Percentiles rank a stretch among this genome's conserved stretches.
Conservation (phyloP, 225 moss, liverwort and hornwort genomes). For the Thuidium tamariscinum region DNA sequence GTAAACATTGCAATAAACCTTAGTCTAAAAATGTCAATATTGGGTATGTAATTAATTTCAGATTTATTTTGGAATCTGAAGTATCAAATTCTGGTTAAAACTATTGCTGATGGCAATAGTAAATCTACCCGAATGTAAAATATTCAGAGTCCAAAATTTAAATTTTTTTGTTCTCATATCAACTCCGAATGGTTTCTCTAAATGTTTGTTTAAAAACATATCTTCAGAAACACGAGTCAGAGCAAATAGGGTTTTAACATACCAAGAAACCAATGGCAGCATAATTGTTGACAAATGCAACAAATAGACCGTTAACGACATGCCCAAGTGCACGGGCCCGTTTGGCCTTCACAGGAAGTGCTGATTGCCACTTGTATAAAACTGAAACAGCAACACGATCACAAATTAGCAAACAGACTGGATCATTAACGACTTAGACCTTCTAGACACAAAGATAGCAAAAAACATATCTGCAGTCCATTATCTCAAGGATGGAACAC, state of each 20-base stretch:
- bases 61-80: not conserved
- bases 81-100: not conserved
- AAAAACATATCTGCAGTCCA: not conserved
- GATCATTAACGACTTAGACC: not conserved
- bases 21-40: not conserved
- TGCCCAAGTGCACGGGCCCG: conserved; percentile 22
- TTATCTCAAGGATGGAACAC: not conserved
- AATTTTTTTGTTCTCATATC: not conserved
- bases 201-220: not conserved
- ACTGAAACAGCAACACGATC: conserved; percentile 1
- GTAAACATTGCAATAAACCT: not conserved
- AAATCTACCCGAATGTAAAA: not conserved
- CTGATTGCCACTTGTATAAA: conserved; percentile 71
- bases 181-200: not conserved
- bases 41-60: not conserved
- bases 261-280: conserved; percentile 82
- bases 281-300: conserved; percentile 65
- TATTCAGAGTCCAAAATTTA: not conserved
- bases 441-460: not conserved
- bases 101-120: not conserved
- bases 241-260: not conserved
- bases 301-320: conserved; percentile 41
- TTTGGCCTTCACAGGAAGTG: conserved; percentile 29
- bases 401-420: not conserved
- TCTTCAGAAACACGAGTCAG: not conserved